Conservation (phyloP, 805 yeast species). For the Yarrowia deformans region DNA sequence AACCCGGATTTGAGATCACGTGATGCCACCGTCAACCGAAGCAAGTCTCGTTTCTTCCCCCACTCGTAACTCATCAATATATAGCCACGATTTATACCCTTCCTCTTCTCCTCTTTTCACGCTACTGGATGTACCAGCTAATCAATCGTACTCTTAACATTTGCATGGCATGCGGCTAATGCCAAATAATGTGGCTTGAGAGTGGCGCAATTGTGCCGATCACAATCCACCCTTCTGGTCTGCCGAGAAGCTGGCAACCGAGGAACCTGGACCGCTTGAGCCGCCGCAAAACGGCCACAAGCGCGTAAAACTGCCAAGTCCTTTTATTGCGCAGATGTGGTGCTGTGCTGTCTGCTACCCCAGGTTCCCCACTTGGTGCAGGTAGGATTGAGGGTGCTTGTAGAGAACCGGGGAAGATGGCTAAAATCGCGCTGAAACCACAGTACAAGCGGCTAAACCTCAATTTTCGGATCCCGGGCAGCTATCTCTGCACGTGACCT, state of each 20-base stretch:
- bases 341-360: slow-evolving; percentile 11
- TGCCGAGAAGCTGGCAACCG: too few relatives aligned
- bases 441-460: background rate
- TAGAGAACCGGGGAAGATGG: too few relatives aligned
- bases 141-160: too few relatives aligned
- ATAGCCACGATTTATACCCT: too few relatives aligned
- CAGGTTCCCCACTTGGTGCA: background rate
- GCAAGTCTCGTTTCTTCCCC: background rate
- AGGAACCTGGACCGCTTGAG: too few relatives aligned
- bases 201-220: slow-evolving; percentile 6
- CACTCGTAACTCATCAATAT: too few relatives aligned
- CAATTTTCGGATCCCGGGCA: too few relatives aligned
- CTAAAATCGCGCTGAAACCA: too few relatives aligned
- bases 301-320: slow-evolving; percentile 18
- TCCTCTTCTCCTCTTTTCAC: too few relatives aligned
- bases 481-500: background rate
- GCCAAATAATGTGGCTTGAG: background rate
- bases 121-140: too few relatives aligned
- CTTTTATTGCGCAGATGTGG: background rate
- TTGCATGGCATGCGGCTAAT: background rate
- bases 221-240: background rate
- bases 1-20: background rate
- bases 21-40: too few relatives aligned
- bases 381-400: background rate
- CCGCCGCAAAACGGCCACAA: background rate